Evolutionary conservation across 768 basidiomycete species (phyloP).

Genomic region (Sarcomyxa edulis): DNA sequence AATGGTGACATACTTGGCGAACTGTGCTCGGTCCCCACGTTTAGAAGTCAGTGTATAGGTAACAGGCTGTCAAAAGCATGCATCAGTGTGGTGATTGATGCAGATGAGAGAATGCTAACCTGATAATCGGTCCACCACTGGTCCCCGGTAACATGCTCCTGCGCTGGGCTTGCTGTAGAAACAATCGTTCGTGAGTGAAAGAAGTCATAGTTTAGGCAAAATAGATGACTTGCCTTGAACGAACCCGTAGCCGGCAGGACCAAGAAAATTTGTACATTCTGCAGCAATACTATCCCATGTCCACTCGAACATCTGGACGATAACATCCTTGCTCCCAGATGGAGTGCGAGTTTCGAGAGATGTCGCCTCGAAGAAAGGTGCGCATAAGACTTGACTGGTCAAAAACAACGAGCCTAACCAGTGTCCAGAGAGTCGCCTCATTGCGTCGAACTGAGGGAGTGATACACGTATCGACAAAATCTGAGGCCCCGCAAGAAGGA

Average conservation of each 20-base stretch:
- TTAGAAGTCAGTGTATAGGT: slow-evolving; percentile 64
- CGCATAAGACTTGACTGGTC: too few species aligned
- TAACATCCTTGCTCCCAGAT: slow-evolving; percentile 36
- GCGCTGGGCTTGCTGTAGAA: slow-evolving; percentile 39
- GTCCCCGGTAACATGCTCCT: slow-evolving; percentile 45
- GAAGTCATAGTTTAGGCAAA: background rate
- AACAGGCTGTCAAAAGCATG: slow-evolving; percentile 58
- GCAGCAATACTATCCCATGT: slow-evolving; percentile 52
- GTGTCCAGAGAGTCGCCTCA: too few species aligned
- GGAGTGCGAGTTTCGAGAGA: slow-evolving; percentile 11
- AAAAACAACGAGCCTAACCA: too few species aligned
- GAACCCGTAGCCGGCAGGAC: slow-evolving; percentile 65
- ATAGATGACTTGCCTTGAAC: slow-evolving; percentile 49
- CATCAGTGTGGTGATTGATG: slow-evolving; percentile 34
- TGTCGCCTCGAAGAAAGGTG: slow-evolving; percentile 2
- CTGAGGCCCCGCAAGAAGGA: too few species aligned
- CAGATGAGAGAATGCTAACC: slow-evolving; percentile 23
- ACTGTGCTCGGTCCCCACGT: slow-evolving; percentile 54
- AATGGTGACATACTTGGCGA: slow-evolving; percentile 25
- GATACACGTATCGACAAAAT: too few species aligned
- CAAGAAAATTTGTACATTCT: slow-evolving; percentile 63
- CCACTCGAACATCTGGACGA: slow-evolving; percentile 73
- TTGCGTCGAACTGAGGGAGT: too few species aligned
- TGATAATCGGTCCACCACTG: slow-evolving; percentile 80
- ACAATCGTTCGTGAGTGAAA: background rate